These are phyloP conservation scores for Dichotomopilus funicola DNA, from an alignment of 2,329 filamentous ascomycete genomes.

Conservation along the genomic window DNA sequence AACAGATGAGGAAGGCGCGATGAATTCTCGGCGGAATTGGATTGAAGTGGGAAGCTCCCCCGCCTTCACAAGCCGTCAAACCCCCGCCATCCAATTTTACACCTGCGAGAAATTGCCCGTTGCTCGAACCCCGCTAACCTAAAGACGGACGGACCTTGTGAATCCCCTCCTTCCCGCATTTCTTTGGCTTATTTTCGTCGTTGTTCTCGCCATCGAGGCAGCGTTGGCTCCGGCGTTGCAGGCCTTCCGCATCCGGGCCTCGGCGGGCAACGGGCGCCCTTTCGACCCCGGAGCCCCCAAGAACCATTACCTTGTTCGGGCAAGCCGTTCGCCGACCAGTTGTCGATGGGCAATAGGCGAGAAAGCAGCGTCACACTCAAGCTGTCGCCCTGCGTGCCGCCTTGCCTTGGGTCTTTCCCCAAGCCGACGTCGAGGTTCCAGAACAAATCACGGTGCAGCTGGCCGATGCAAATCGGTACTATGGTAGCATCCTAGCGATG, in stretches of 20 bases:
- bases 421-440: conserved; percentile 11
- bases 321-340: conserved; percentile 11
- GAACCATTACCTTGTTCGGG: conserved; percentile 5
- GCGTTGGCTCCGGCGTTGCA: background rate
- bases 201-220: background rate
- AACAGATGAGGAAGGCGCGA: too few relatives aligned
- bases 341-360: background rate
- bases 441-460: conserved; percentile 13
- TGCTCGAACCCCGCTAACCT: too few relatives aligned
- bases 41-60: too few relatives aligned
- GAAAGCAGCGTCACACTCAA: conserved; percentile 12
- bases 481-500: background rate
- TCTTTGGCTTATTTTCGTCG: too few relatives aligned
- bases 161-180: too few relatives aligned
- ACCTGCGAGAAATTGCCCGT: too few relatives aligned
- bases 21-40: too few relatives aligned
- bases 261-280: background rate
- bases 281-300: background rate
- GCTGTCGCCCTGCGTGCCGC: conserved; percentile 5
- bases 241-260: background rate
- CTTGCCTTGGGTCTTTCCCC: conserved; percentile 1
- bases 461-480: conserved; percentile 10
- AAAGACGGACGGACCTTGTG: too few relatives aligned
- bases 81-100: too few relatives aligned
- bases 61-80: too few relatives aligned